These are phyloP conservation scores for Fusarium sp. DNA, from an alignment of 2,329 filamentous ascomycete species.

Conservation along the genomic window DNA sequence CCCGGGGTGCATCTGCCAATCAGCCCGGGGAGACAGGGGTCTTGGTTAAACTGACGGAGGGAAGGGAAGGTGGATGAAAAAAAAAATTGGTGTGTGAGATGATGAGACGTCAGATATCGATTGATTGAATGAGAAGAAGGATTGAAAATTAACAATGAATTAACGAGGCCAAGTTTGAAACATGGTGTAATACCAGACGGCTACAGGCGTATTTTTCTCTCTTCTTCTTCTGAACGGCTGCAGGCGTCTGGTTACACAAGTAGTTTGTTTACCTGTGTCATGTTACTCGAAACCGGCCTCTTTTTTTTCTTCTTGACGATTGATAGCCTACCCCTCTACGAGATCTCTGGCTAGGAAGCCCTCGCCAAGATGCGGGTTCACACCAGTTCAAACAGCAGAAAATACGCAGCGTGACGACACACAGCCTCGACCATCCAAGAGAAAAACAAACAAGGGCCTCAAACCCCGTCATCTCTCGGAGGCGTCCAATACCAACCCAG, in stretches of 20 bases:
- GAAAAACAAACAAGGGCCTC: slow-evolving; percentile 26
- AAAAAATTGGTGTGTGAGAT: slow-evolving; percentile 27
- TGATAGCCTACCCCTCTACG: background rate
- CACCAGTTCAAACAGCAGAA: slow-evolving; percentile 31
- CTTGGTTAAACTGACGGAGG: slow-evolving; percentile 33
- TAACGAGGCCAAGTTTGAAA: slow-evolving; percentile 21
- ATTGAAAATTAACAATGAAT: background rate
- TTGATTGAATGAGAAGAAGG: slow-evolving; percentile 19
- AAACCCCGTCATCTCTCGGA: slow-evolving; percentile 32
- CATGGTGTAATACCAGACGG: background rate
- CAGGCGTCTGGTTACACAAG: background rate
- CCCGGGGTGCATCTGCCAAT: slow-evolving; percentile 43
- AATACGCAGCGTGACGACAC: slow-evolving; percentile 40
- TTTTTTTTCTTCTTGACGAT: background rate
- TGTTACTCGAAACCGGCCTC: background rate
- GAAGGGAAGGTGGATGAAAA: slow-evolving; percentile 32
- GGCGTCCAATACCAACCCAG: slow-evolving; percentile 47
- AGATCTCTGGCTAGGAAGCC: background rate
- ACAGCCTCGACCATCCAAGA: slow-evolving; percentile 36
- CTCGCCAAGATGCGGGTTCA: slow-evolving; percentile 39
- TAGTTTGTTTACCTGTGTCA: background rate
- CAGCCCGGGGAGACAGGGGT: slow-evolving; percentile 34
- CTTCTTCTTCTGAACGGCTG: background rate
- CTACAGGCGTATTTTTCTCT: background rate
- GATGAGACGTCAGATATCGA: slow-evolving; percentile 38